phyloP scores from a whole-genome alignment of 306 rosid genomes.

The Geum urbanum region DNA sequence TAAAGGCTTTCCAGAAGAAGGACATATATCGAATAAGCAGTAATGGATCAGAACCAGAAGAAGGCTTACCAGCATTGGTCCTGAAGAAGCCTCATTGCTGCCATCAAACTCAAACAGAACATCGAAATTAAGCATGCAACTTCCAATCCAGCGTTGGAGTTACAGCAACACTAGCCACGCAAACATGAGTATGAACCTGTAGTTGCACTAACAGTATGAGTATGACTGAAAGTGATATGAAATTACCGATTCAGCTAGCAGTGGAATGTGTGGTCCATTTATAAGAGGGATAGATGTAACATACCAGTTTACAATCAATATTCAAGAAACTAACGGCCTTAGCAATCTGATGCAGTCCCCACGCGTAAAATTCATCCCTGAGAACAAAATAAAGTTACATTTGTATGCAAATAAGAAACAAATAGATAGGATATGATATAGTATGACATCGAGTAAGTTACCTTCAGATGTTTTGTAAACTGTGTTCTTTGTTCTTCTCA shows the following conservation, averaged over 20 bases:
- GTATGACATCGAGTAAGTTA: too few relatives aligned
- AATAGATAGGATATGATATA: too few relatives aligned
- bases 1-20: constrained; percentile 55
- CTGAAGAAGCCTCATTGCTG: constrained; percentile 61
- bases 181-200: constrained; percentile 93
- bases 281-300: constrained; percentile 21
- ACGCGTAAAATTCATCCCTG: constrained; percentile 85
- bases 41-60: neutral
- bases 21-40: neutral
- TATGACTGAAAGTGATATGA: neutral
- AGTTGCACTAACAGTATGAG: constrained; percentile 9
- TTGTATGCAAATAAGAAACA: neutral
- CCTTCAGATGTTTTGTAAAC: constrained; percentile 80
- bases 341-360: constrained; percentile 91
- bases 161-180: constrained; percentile 91
- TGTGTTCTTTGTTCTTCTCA: constrained; percentile 76
- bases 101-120: constrained; percentile 87
- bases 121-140: constrained; percentile 93
- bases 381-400: too few relatives aligned
- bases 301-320: constrained; percentile 93
- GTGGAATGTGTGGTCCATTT: neutral
- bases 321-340: constrained; percentile 98
- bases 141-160: constrained; percentile 98
- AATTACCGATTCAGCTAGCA: neutral
- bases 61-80: constrained; percentile 77